Conservation (phyloP, 345 rosid genomes). For the Aethionema arabicum region DNA sequence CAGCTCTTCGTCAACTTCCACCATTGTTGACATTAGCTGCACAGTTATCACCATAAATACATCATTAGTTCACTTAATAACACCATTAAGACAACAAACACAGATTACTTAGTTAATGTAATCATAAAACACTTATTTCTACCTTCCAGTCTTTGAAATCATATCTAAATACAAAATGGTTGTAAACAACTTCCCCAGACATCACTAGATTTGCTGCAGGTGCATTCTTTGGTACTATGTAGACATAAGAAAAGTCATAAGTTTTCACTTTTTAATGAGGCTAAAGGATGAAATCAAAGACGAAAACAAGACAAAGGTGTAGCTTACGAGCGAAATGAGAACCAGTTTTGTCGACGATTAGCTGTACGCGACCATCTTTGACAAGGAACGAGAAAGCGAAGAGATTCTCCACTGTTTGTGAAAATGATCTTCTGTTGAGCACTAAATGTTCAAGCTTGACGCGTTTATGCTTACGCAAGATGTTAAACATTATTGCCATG, state of each 20-base stretch:
- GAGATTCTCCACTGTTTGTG: slow-evolving; percentile 79
- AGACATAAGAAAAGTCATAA: not conserved
- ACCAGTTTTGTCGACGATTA: slow-evolving; percentile 50
- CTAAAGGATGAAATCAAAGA: slow-evolving; percentile 2
- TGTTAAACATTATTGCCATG: slow-evolving; percentile 64
- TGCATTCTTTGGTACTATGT: slow-evolving; percentile 75
- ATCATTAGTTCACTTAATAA: not conserved
- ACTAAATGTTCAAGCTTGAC: slow-evolving; percentile 66
- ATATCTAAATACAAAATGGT: slow-evolving; percentile 73
- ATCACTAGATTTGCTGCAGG: slow-evolving; percentile 50
- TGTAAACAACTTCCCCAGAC: slow-evolving; percentile 54
- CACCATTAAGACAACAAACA: not conserved
- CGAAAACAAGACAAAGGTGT: slow-evolving; percentile 11
- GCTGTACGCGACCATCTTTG: slow-evolving; percentile 79
- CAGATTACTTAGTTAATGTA: not conserved
- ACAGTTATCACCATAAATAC: slow-evolving; percentile 9
- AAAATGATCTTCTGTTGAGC: slow-evolving; percentile 70
- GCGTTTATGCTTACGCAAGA: slow-evolving; percentile 48
- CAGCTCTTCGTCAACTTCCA: slow-evolving; percentile 62
- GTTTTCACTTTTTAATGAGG: slow-evolving; percentile 28
- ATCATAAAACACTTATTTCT: not conserved
- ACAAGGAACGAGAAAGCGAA: slow-evolving; percentile 85
- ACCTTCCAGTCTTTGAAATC: slow-evolving; percentile 89
- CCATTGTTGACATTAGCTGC: slow-evolving; percentile 51
- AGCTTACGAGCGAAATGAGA: slow-evolving; percentile 65